phyloP scores from a whole-genome alignment of 306 rosid genomes.

The Mucuna pruriens region DNA sequence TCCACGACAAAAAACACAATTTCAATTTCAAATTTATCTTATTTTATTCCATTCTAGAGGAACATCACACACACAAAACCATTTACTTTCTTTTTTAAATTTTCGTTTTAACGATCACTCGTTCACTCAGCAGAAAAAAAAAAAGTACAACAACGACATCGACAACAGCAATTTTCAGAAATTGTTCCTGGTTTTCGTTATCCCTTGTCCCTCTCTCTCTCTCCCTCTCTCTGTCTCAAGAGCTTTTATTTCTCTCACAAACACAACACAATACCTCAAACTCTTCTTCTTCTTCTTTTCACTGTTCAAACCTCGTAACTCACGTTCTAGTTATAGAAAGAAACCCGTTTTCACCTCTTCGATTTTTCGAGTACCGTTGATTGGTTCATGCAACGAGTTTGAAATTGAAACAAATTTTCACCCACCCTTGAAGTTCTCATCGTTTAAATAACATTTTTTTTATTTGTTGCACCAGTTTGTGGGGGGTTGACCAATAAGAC shows the following conservation, averaged over 20 bases:
- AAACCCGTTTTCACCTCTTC: conserved; percentile 34
- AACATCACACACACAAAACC: neutral
- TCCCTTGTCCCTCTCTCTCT: conserved; percentile 30
- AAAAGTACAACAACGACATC: conserved; percentile 20
- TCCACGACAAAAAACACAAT: conserved; percentile 23
- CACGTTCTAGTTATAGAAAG: conserved; percentile 50
- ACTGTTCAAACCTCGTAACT: conserved; percentile 48
- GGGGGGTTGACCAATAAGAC: neutral
- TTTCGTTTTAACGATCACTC: neutral
- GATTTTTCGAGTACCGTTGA: conserved; percentile 22
- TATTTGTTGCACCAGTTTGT: neutral
- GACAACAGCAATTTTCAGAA: conserved; percentile 20
- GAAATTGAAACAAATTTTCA: conserved; percentile 16
- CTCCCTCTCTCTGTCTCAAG: conserved; percentile 8
- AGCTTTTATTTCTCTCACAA: conserved; percentile 48
- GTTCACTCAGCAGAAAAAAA: neutral
- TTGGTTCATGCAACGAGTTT: conserved; percentile 20
- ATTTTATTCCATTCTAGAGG: neutral
- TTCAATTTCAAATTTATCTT: neutral
- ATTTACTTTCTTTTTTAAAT: neutral
- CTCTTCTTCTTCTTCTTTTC: conserved; percentile 40
- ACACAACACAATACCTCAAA: conserved; percentile 42
- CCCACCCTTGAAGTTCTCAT: neutral
- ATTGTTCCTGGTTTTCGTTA: conserved; percentile 28
- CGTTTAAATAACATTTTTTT: neutral